A percentile compares a stretch with the other conserved stretches of the same genome.
These are phyloP conservation scores for Botryotinia globosa DNA, from an alignment of 2,329 filamentous ascomycete genomes.

Conservation along the genomic window DNA sequence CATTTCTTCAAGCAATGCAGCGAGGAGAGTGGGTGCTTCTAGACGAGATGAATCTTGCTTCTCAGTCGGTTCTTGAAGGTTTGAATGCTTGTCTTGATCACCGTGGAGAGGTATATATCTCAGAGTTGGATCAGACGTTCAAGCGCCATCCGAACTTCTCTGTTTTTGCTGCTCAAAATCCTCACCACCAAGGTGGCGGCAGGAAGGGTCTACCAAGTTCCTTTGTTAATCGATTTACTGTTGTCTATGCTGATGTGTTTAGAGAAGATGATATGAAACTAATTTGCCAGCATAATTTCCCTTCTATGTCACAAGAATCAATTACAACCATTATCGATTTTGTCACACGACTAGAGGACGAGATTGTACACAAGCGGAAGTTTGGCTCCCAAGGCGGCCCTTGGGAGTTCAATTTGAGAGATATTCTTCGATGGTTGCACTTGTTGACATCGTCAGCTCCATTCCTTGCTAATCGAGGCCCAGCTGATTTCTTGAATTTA, in stretches of 20 bases:
- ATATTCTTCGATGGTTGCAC: slow-evolving; percentile 83
- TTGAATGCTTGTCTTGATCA: slow-evolving; percentile 96
- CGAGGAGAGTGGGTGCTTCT: slow-evolving; percentile 93
- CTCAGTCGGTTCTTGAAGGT: slow-evolving; percentile 93
- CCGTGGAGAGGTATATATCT: slow-evolving; percentile 90
- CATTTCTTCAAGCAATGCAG: slow-evolving; percentile 95
- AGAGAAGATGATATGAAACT: slow-evolving; percentile 73
- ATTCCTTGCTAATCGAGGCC: slow-evolving; percentile 57
- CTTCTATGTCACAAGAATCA: slow-evolving; percentile 55
- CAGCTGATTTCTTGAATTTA: slow-evolving; percentile 74
- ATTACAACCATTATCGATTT: slow-evolving; percentile 72
- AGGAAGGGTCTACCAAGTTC: slow-evolving; percentile 92
- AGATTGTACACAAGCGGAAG: slow-evolving; percentile 58
- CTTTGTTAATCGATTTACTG: slow-evolving; percentile 97
- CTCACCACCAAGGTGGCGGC: slow-evolving; percentile 93
- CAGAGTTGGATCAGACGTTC: slow-evolving; percentile 93
- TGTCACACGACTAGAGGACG: slow-evolving; percentile 73
- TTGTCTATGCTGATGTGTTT: slow-evolving; percentile 94
- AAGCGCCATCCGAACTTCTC: slow-evolving; percentile 83
- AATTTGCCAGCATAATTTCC: slow-evolving; percentile 79
- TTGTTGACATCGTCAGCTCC: slow-evolving; percentile 61
- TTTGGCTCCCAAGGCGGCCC: slow-evolving; percentile 69
- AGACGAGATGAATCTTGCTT: slow-evolving; percentile 98
- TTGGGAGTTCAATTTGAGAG: slow-evolving; percentile 94
- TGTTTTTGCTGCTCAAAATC: slow-evolving; percentile 97